phyloP scores from a whole-genome alignment of 2,329 filamentous ascomycete genomes.

The Cladosporium sp. region DNA sequence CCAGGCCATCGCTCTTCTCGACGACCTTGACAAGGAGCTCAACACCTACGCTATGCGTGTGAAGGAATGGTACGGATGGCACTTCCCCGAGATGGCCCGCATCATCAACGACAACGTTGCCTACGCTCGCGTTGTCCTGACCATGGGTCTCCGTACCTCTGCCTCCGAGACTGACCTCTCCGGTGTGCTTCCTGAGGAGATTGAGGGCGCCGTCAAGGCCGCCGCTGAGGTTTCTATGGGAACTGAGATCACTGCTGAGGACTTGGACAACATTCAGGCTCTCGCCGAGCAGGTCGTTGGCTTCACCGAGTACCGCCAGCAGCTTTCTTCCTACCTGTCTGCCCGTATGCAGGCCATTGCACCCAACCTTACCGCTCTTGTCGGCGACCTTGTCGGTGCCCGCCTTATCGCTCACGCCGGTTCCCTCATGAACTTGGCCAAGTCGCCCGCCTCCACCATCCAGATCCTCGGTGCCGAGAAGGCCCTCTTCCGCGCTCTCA shows the following conservation, averaged over 20 bases:
- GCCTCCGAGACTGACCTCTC: constrained; percentile 72
- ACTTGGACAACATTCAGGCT: constrained; percentile 86
- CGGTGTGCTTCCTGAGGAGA: constrained; percentile 90
- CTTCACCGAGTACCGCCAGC: constrained; percentile 84
- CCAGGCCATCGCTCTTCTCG: constrained; percentile 87
- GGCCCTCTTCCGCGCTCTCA: constrained; percentile 93
- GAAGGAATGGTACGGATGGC: constrained; percentile 99
- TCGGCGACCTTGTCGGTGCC: constrained; percentile 90
- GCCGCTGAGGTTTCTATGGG: constrained; percentile 98
- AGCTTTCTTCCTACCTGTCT: constrained; percentile 83
- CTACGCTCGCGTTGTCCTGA: constrained; percentile 82
- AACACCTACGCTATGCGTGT: constrained; percentile 99
- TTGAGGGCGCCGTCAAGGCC: constrained; percentile 85
- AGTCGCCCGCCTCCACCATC: constrained; percentile 90
- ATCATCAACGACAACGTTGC: constrained; percentile 96
- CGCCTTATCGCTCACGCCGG: constrained; percentile 92
- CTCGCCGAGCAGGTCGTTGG: constrained; percentile 90
- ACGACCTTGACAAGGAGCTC: constrained; percentile 96
- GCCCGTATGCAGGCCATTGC: constrained; percentile 95
- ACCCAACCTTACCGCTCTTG: constrained; percentile 87
- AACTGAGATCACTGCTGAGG: constrained; percentile 89
- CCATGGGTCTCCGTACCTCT: constrained; percentile 84
- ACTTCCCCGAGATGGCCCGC: constrained; percentile 96
- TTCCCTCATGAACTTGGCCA: constrained; percentile 89
- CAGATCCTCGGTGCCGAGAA: constrained; percentile 99